Conservation (phyloP, 192 early-diverging fungal species). For the Podila epicladia region DNA sequence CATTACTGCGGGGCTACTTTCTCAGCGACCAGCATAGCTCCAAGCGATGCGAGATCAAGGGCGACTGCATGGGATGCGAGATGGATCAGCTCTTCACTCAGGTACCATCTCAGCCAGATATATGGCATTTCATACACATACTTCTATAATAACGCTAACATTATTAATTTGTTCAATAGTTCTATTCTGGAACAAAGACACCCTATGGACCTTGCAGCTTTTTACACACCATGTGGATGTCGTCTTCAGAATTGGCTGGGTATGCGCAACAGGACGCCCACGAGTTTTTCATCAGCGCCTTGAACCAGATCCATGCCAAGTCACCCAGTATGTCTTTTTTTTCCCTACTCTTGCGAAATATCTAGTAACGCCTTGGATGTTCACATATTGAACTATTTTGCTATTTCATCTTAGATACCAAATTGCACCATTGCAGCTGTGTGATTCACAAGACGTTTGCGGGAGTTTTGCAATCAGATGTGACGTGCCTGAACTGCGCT, state of each 20-base stretch:
- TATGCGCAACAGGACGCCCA: slow-evolving; percentile 98
- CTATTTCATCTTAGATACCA: slow-evolving; percentile 19
- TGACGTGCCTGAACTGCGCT: slow-evolving; percentile 84
- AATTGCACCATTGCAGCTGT: slow-evolving; percentile 73
- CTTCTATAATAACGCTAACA: not conserved
- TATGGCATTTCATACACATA: not conserved
- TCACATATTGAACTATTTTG: not conserved
- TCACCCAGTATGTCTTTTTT: slow-evolving; percentile 54
- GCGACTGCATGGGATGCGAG: slow-evolving; percentile 93
- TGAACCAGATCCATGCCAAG: slow-evolving; percentile 86
- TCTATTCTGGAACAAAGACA: slow-evolving; percentile 70
- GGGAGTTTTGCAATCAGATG: slow-evolving; percentile 89
- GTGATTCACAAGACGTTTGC: slow-evolving; percentile 92
- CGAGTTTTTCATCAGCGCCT: slow-evolving; percentile 92
- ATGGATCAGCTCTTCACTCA: slow-evolving; percentile 85
- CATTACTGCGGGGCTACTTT: slow-evolving; percentile 88
- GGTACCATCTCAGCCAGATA: slow-evolving; percentile 44
- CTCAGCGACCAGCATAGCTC: slow-evolving; percentile 90
- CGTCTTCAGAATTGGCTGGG: slow-evolving; percentile 86
- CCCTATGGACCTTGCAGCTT: slow-evolving; percentile 89
- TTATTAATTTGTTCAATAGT: slow-evolving; percentile 43
- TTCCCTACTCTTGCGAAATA: not conserved
- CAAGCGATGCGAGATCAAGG: slow-evolving; percentile 64
- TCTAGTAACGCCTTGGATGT: not conserved
- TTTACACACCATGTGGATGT: slow-evolving; percentile 90